Base-by-base conservation (phyloP, 1,284 basidiomycete species). In the Rhodotorula glutinis region DNA sequence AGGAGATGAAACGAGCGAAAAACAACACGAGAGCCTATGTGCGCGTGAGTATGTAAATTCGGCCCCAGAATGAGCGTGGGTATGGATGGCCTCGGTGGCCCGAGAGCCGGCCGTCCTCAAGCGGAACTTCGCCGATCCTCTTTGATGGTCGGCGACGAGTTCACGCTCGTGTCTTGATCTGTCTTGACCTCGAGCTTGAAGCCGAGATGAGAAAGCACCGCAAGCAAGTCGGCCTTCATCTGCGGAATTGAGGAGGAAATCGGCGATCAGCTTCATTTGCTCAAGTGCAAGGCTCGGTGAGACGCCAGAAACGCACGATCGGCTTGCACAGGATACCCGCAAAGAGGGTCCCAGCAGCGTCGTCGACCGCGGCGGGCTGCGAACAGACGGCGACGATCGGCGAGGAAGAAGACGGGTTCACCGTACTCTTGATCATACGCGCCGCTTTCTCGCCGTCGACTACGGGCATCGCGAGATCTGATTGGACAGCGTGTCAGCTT, bases 381-480 rank as follows among this genome's bases (percentile, higher is more conserved):
- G 78, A 79, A 30, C 79, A 78, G 29, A 96, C 87, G 62, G 94
- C 91, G 62, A 97, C 88, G 67, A 98, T 92, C n/a, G 87, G 95
- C 65, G 88, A 91, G 71, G 83, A 85, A 54, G 87, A 86, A 76
- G 95, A 95, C 82, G 87, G 90, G 81, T 91, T 91, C 77, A 90
- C 90, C n/a, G 92, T 94, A 75, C 86, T 91, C 82, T 91, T 92
- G 82, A 96, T 92, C 80, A 94, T 94, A 70, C 89, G 84, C 33
- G 92, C 91, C 52, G 92, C 92, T 73, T 89, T 88, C 80, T 95
- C 91, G 53, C 92, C 92, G 76, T 93, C 90, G 73, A 95, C 90
- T 88, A 71, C 41, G 64, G 66, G 16, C 57, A 73, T 57, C 38
- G 41, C 62, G 23, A 63, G 62, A 21, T 63, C 62, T 63, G 43